Evolutionary conservation across 2,329 filamentous ascomycete genomes (phyloP), one percentile per base, ranked within the genome.

Genomic region (Monilinia fructicola): DNA sequence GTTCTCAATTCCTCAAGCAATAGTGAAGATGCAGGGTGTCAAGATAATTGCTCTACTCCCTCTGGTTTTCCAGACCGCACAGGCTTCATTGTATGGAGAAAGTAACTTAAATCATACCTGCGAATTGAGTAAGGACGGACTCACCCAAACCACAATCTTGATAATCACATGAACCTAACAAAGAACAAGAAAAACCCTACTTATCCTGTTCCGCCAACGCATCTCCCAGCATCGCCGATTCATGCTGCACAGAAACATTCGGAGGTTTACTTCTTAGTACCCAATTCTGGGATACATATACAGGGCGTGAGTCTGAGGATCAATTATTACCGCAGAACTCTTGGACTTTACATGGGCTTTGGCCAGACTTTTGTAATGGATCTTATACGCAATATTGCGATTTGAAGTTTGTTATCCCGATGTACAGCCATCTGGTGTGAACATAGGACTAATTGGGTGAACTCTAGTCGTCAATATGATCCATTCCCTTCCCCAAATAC

Each of bases 361-460:
- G 73, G 73, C 78, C 81, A 1, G 81, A 83, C 69, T 82, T 80
- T 68, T 83, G 80, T 70, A 78, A 81, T 77, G 84, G 86, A 56
- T 83, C 81, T 0, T 90, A 85, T 74, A 88, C 86, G 0, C 86
- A 90, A 69, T 90, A 89, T 76, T 90, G 87, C 77, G 87, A 90
- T 73, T 74, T 88, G 60, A 79, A 72, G 76, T 78, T 67, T 67
- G 73, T 46, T 0, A 11, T 5, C 9, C 18, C 11, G 38, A 42
- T 46, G 7, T 6, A 1, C 5, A 28, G 18, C 4, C 2, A 26
- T 52, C 5, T 26, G 28, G 12, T 35, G 16, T n/a, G 18, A 5
- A 10, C 31, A 12, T 31, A 16, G 14, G 18, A 50, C 44, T 52
- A 12, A 61, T 40, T 3, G 0, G n/a, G 26, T 2, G 12, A 50